These are phyloP conservation scores for Populus hybrid DNA, from an alignment of 441 rosid species.

Conservation along the genomic window DNA sequence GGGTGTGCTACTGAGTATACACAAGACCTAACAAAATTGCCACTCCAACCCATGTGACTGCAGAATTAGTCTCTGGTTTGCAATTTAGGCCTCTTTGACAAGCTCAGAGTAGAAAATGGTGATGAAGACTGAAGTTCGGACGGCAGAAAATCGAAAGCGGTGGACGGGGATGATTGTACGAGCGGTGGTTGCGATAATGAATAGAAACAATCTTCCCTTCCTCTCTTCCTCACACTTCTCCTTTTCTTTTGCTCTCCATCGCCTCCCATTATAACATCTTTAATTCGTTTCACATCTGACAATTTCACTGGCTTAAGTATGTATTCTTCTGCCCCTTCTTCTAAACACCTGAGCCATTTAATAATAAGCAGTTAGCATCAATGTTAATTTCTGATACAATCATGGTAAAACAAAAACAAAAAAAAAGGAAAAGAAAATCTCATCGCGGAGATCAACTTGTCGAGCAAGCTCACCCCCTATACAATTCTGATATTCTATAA, in stretches of 20 bases:
- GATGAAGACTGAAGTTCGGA: conserved; percentile 9
- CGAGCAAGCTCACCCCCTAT: neutral
- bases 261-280: conserved; percentile 46
- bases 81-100: conserved; percentile 29
- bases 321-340: conserved; percentile 86
- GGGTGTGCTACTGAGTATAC: neutral
- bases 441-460: neutral
- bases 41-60: neutral
- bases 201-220: conserved; percentile 29
- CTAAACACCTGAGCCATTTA: conserved; percentile 57
- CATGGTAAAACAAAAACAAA: neutral
- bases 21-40: neutral
- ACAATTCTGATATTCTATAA: neutral
- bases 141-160: conserved; percentile 1
- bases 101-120: neutral
- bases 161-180: neutral
- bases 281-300: conserved; percentile 65
- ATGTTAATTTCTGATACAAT: neutral
- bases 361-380: neutral
- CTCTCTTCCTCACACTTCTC: conserved; percentile 39
- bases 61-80: conserved; percentile 1
- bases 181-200: conserved; percentile 8
- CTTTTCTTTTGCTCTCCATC: conserved; percentile 28
- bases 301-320: conserved; percentile 75
- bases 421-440: neutral